A percentile compares a stretch with the other conserved stretches of the same genome.
Conservation (phyloP, 345 rosid genomes). For the Syzygium aromaticum region DNA sequence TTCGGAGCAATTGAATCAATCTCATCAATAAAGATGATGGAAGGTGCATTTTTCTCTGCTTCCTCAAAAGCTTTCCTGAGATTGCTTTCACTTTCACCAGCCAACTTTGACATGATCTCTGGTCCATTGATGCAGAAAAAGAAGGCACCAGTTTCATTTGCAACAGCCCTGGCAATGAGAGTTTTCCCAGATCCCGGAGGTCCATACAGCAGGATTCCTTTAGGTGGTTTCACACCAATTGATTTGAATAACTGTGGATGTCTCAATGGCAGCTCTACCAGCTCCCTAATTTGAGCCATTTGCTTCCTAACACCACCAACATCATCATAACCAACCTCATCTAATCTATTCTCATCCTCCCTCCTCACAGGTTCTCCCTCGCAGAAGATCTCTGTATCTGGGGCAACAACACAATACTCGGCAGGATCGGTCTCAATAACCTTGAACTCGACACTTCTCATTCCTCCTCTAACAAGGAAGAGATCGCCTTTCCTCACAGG, state of each 20-base stretch:
- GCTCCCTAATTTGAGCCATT: constrained; percentile 96
- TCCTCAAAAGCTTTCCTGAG: constrained; percentile 96
- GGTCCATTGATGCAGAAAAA: constrained; percentile 97
- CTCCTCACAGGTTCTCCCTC: constrained; percentile 95
- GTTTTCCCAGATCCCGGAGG: constrained; percentile 93
- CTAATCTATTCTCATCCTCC: constrained; percentile 88
- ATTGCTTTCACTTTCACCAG: constrained; percentile 99
- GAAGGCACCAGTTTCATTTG: constrained; percentile 94
- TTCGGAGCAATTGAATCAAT: constrained; percentile 96
- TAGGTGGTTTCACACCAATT: constrained; percentile 98
- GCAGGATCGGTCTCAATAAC: constrained; percentile 85
- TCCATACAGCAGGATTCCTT: constrained; percentile 83
- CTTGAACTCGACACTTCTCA: constrained; percentile 94
- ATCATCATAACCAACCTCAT: constrained; percentile 95
- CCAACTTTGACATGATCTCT: constrained; percentile 93
- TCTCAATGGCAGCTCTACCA: constrained; percentile 89
- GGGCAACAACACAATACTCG: constrained; percentile 93
- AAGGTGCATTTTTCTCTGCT: constrained; percentile 97
- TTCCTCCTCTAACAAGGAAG: constrained; percentile 94
- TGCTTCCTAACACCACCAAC: constrained; percentile 99
- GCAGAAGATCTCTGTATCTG: constrained; percentile 94
- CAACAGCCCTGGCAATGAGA: constrained; percentile 92
- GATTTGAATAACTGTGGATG: constrained; percentile 96
- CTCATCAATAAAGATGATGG: constrained; percentile 89
- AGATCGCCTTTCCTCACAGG: constrained; percentile 96